Evolutionary conservation across 78 protist species (phyloP).

Genomic region (Acrasis kona): DNA sequence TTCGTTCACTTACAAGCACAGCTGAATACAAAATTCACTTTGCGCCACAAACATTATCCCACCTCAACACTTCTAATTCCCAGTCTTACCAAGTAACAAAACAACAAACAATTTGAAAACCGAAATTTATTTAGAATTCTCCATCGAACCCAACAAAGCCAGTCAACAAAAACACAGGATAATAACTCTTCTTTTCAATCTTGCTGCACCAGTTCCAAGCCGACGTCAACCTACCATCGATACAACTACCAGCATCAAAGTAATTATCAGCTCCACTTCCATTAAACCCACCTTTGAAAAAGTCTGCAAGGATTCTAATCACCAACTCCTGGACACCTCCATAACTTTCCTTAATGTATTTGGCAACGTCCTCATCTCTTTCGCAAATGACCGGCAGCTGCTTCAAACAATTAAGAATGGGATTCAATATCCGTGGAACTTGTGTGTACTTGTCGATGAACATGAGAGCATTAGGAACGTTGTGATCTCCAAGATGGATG

Average conservation of each 20-base stretch:
- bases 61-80: too few species aligned
- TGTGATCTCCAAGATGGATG: constrained; percentile 38
- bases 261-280: constrained; percentile 41
- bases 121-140: constrained; percentile 17
- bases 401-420: constrained; percentile 9
- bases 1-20: too few species aligned
- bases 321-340: neutral
- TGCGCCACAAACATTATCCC: too few species aligned
- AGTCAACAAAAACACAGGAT: constrained; percentile 18
- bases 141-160: constrained; percentile 34
- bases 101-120: too few species aligned
- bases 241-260: constrained; percentile 42
- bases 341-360: neutral
- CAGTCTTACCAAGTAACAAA: too few species aligned
- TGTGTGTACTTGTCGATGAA: constrained; percentile 36
- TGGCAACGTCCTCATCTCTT: constrained; percentile 4
- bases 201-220: constrained; percentile 56
- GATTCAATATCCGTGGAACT: constrained; percentile 27
- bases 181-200: constrained; percentile 7
- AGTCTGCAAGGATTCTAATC: constrained; percentile 27
- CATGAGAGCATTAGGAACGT: constrained; percentile 32
- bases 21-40: too few species aligned
- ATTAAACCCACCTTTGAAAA: constrained; percentile 39
- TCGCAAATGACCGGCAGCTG: too few species aligned
- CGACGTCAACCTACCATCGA: constrained; percentile 49